These are phyloP conservation scores for Xylariaceae sp. DNA, from an alignment of 2,329 filamentous ascomycete species.

Conservation along the genomic window DNA sequence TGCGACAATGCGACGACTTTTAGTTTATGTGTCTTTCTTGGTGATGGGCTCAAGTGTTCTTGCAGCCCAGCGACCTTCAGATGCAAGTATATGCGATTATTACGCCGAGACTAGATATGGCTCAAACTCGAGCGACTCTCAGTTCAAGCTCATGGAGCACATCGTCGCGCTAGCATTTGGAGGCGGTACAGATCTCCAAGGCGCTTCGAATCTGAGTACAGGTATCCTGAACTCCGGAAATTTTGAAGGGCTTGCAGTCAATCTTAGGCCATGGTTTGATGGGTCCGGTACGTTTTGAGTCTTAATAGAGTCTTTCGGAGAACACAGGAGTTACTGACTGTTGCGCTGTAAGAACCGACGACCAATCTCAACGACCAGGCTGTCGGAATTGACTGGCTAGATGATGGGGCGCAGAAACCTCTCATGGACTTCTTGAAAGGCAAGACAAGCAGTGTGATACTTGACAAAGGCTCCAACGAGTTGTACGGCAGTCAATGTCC, in stretches of 20 bases:
- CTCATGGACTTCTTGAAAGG: slow-evolving; percentile 3
- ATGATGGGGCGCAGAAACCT: slow-evolving; percentile 1
- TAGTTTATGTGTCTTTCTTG: neutral
- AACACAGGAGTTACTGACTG: neutral
- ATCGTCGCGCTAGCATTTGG: slow-evolving; percentile 9
- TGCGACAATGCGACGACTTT: slow-evolving; percentile 3
- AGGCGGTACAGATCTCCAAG: slow-evolving; percentile 1
- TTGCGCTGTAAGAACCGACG: slow-evolving; percentile 2
- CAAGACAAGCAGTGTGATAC: neutral
- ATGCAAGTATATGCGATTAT: slow-evolving; percentile 8
- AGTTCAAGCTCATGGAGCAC: slow-evolving; percentile 8
- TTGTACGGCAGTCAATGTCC: neutral
- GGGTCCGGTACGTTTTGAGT: slow-evolving; percentile 7
- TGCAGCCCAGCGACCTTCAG: slow-evolving; percentile 4
- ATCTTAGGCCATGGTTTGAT: slow-evolving; percentile 7
- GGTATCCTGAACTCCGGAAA: slow-evolving; percentile 6
- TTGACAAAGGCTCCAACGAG: slow-evolving; percentile 2
- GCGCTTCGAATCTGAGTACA: slow-evolving; percentile 4
- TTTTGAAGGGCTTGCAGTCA: neutral
- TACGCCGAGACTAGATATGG: slow-evolving; percentile 4
- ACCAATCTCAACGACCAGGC: slow-evolving; percentile 9
- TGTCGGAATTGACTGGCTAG: slow-evolving; percentile 7
- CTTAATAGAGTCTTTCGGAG: neutral
- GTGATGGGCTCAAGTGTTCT: neutral
- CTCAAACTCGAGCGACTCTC: slow-evolving; percentile 5